Base-by-base conservation (phyloP, 768 basidiomycete genomes). In the Trametes villosa region DNA sequence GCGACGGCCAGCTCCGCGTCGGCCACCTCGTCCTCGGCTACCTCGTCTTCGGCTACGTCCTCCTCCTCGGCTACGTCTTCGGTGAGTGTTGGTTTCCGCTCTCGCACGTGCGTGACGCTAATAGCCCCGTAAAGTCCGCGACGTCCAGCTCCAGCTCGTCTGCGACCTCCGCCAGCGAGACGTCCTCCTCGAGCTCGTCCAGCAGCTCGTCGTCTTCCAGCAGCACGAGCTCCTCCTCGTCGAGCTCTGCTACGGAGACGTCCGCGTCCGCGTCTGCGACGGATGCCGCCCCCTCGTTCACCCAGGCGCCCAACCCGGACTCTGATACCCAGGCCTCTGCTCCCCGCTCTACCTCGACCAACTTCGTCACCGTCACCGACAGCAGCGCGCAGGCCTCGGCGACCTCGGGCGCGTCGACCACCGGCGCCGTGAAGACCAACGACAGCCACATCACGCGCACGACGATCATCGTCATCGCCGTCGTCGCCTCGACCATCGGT, bases 401-500 rank as follows among this genome's bases (percentile, higher is more conserved):
- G 4, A 60, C 71, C 15, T 36, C 67, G 2, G 30, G 53, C 44
- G 48, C 62, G 9, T 36, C 62, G 15, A 33, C 51, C 26, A 50
- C 68, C 5, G 42, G 66, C 20, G 62, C 64, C 20, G 38, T 72
- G 5, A 30, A 71, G 1, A 18, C 61, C 59, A 79, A 74, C 33
- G 18, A 24, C 52, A 77, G 83, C 5, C 74, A 84, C 56, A 70
- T 80, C 60, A 75, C 78, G 9, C 74, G 72, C 48, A 74, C 78
- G 24, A 78, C 79, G 1, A 64, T 82, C 54, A 91, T 86, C 18
- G 79, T 85, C 42, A 76, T 95, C 66, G 88, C 92, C 67, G 83
- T 84, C 51, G 78, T 91, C 52, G 93, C 84, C 4, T 80, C 87
- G 7, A 85, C 80, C 46, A 67, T 94, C 42, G 93, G 85, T 52